Evolutionary conservation across 257 asterid genomes (phyloP).

Genomic region (Solanum etuberosum): DNA sequence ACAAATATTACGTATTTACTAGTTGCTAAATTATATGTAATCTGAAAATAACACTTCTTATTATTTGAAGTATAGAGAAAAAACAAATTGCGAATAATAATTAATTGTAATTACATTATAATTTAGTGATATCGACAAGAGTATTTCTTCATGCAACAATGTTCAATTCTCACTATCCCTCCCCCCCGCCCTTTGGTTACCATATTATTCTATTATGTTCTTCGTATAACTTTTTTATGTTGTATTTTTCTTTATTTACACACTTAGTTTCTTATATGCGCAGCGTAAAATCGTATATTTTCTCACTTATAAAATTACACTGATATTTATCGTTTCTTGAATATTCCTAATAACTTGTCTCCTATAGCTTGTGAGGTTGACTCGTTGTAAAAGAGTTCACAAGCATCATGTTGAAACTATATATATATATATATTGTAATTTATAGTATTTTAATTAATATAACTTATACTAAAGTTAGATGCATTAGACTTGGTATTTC

Average conservation of each 20-base stretch:
- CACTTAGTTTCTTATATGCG: too few relatives aligned
- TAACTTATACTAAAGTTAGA: too few relatives aligned
- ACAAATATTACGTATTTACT: not conserved
- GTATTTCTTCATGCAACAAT: not conserved
- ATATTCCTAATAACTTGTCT: too few relatives aligned
- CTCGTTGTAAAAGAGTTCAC: not conserved
- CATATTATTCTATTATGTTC: too few relatives aligned
- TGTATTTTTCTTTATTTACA: not conserved
- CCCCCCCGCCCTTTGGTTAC: too few relatives aligned
- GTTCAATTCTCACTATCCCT: not conserved
- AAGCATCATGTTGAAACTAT: not conserved
- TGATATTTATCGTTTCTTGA: too few relatives aligned
- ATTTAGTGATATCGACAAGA: not conserved
- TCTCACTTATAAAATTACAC: not conserved
- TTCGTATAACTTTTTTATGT: too few relatives aligned
- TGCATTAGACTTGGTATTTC: too few relatives aligned
- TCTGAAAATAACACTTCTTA: not conserved
- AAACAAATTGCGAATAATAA: too few relatives aligned
- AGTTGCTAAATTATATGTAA: not conserved
- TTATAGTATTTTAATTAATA: too few relatives aligned
- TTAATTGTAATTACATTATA: not conserved
- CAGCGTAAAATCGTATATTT: too few relatives aligned
- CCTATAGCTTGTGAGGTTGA: not conserved
- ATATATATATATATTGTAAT: too few relatives aligned
- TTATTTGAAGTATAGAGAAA: not conserved